phyloP scores from a whole-genome alignment of 176 grass and related monocot genomes.

The Tuctoria greenei region DNA sequence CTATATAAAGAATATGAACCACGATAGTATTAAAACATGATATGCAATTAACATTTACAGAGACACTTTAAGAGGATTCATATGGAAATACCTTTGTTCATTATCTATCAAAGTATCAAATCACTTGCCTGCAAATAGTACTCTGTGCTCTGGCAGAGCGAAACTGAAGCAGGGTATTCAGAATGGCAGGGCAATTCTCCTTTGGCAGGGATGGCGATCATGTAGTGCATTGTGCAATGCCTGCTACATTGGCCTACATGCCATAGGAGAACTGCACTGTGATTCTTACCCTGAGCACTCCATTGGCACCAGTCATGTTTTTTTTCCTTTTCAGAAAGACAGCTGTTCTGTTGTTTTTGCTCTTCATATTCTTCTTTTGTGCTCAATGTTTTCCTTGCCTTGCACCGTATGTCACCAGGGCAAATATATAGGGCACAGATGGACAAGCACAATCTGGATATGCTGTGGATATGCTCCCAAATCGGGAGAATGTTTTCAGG shows the following conservation, averaged over 20 bases:
- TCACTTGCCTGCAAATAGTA: conserved; percentile 14
- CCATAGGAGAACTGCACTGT: conserved; percentile 63
- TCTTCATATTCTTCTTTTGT: conserved; percentile 1
- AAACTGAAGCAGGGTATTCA: conserved; percentile 30
- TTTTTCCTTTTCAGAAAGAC: background rate
- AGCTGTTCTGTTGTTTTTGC: background rate
- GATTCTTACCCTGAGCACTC: conserved; percentile 48
- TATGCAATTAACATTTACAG: background rate
- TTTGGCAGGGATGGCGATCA: conserved; percentile 55
- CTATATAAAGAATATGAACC: background rate
- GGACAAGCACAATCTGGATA: conserved; percentile 43
- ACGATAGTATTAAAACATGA: background rate
- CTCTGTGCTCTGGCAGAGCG: background rate
- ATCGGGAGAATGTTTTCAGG: conserved; percentile 48
- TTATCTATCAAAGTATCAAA: background rate
- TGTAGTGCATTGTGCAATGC: background rate
- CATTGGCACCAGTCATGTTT: background rate
- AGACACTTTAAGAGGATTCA: conserved; percentile 6
- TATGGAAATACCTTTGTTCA: conserved; percentile 26
- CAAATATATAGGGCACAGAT: conserved; percentile 38
- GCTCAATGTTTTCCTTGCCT: conserved; percentile 24
- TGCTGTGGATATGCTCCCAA: conserved; percentile 57
- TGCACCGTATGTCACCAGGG: conserved; percentile 20
- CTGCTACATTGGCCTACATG: conserved; percentile 37
- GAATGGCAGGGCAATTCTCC: conserved; percentile 95